Evolutionary conservation across 805 yeast species (phyloP), one percentile per base, ranked within the genome.

Genomic region (Hemisphaericaspora nanyangensis): DNA sequence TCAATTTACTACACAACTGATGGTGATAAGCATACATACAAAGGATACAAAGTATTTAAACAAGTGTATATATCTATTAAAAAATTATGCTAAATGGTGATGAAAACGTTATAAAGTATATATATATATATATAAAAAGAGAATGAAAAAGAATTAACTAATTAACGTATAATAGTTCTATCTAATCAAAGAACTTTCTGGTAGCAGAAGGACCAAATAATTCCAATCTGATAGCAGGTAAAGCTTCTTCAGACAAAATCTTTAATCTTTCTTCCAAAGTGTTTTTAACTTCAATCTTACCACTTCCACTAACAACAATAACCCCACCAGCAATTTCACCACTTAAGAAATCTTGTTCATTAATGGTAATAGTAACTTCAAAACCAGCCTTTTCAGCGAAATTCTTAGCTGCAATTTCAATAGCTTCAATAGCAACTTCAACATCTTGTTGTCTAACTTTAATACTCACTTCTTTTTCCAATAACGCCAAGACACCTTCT

Each of bases 221-320:
- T 56, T 90, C 95, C 47, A 85, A 72, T 69, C 98, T 82, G 48
- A 93, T 80, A 39, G 90, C 95, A 35, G 99, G 99, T 50, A 93
- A 77, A 6, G 96, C 85, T 55, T 80, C 86, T 60, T 85, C 85
- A 28, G 85, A 76, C 54, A 93, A 74, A 46, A 93, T 67, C 54
- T 82, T 77, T 56, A 93, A 79, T 69, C 99, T 86, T 72, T 90
- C 97, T 56, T 89, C 96, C 55, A 93, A 76, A 34, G 99, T 90
- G 72, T 93, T 93, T 67, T 86, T 75, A 40, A 93, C 87, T 52
- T 84, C 90, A 50, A 93, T 89, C 68, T 85, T 87, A 39, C 95
- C 95, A 31, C 76, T 61, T 27, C 76, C 76, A 58, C 85, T 85
- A 40, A 76, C 61, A 34, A 87, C 73, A 34, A 88, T 63, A 29